A percentile compares a stretch with the other conserved stretches of the same genome.
Evolutionary conservation across 2,329 filamentous ascomycete species (phyloP).

Genomic region (Thyridium curvatum): DNA sequence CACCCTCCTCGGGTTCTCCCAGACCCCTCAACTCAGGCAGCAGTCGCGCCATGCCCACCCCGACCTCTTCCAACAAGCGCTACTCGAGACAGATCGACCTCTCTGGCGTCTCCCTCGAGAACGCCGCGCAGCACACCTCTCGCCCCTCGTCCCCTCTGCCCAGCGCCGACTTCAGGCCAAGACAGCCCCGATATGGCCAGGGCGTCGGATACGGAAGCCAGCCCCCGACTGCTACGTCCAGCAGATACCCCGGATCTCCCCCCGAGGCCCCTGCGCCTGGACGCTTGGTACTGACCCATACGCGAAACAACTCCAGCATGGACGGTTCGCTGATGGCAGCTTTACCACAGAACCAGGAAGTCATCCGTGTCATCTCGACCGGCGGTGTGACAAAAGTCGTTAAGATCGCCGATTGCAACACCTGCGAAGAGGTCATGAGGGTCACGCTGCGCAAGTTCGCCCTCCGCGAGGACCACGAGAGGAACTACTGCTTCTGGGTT

Average conservation of each 20-base stretch:
- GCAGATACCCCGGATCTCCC: slow-evolving; percentile 53
- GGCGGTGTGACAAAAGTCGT: slow-evolving; percentile 89
- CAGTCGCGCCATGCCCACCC: slow-evolving; percentile 36
- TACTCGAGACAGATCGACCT: slow-evolving; percentile 57
- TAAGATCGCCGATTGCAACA: slow-evolving; percentile 86
- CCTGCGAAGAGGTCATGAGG: slow-evolving; percentile 86
- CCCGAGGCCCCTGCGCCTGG: slow-evolving; percentile 55
- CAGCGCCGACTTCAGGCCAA: slow-evolving; percentile 48
- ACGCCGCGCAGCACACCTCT: slow-evolving; percentile 50
- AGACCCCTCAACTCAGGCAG: slow-evolving; percentile 50
- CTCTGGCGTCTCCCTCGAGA: slow-evolving; percentile 32
- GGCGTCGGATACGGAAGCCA: slow-evolving; percentile 14
- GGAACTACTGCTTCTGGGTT: slow-evolving; percentile 96
- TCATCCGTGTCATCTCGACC: slow-evolving; percentile 90
- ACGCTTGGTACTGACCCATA: slow-evolving; percentile 60
- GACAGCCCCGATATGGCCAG: slow-evolving; percentile 52
- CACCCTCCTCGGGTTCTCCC: slow-evolving; percentile 59
- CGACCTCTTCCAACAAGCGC: slow-evolving; percentile 47
- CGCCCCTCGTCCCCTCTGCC: slow-evolving; percentile 64
- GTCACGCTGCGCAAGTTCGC: slow-evolving; percentile 84
- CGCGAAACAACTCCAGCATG: slow-evolving; percentile 74
- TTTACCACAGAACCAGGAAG: slow-evolving; percentile 76
- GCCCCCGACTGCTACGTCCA: slow-evolving; percentile 35
- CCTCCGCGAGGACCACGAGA: slow-evolving; percentile 81
- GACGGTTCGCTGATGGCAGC: slow-evolving; percentile 83